Evolutionary conservation across 768 basidiomycete genomes (phyloP), one percentile per base, ranked within the genome.

Genomic region (Termitomyces sp.): DNA sequence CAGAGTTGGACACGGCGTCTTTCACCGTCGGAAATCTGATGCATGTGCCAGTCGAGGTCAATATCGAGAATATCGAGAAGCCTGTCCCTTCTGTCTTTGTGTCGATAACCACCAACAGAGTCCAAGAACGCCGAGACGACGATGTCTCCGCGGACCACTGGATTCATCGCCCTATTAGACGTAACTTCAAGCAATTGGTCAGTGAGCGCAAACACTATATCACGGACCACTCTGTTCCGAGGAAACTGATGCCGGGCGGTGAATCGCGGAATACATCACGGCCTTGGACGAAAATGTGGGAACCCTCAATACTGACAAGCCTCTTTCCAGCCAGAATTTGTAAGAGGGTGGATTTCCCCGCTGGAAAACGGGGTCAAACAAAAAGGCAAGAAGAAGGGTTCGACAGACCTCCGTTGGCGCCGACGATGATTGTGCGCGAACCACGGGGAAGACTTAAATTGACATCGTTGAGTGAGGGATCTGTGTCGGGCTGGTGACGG

Each of bases 41-140:
- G 93, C 93, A 96, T 96, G 64, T 86, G 92, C 95, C 93, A 99
- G 70, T 95, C 91, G 20, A 98, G 77, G 75, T 99, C 97, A 60
- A 99, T 85, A 70, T 98, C 96, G 47, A 98, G 78, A 62, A 99
- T 91, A 73, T 94, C 89, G 57, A 99, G 86, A 4, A 99, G 81
- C 7, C 69, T 75, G 72, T 99, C 93, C 46, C 96, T 81, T 36
- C 95, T 83, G 66, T 87, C 89, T 72, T 96, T 96, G 76, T 98
- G 84, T 57, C 94, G 82, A 72, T 97, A 98, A 0, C 97, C 97
- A 14, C 97, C 97, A 5, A 99, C 93, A 17, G 94, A 96, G 72
- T 99, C 93, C n/a, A 99, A 79, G 74, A 99, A 99, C 52, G 86
- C 80, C n/a, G 91, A 87, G 3, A 99, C 97, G 37, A 87, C 79